These are phyloP conservation scores for Fusarium sacchari DNA, from an alignment of 2,329 filamentous ascomycete species.

Conservation along the genomic window DNA sequence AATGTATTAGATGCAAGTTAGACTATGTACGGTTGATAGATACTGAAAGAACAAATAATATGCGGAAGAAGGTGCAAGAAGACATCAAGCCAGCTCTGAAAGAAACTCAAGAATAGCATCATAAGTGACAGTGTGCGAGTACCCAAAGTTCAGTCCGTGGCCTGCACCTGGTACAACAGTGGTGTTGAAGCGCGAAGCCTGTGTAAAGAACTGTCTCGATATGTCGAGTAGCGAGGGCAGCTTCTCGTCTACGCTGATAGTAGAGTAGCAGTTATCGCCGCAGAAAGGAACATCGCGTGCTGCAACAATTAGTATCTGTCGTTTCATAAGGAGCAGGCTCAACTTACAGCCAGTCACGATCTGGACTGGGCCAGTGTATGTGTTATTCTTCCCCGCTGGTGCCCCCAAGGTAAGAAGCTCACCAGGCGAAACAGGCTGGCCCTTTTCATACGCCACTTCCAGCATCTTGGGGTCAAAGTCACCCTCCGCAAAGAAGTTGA, in stretches of 20 bases:
- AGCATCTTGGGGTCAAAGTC: slow-evolving; percentile 66
- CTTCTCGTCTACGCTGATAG: slow-evolving; percentile 48
- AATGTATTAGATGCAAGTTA: neutral
- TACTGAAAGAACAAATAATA: neutral
- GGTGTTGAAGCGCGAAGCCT: slow-evolving; percentile 60
- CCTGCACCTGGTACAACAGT: slow-evolving; percentile 63
- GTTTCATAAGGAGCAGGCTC: no score
- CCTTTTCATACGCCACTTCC: slow-evolving; percentile 54
- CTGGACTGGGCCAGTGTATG: slow-evolving; percentile 64
- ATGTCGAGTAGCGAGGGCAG: slow-evolving; percentile 56
- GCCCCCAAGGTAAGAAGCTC: slow-evolving; percentile 67
- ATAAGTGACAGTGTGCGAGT: slow-evolving; percentile 49
- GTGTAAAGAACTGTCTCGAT: slow-evolving; percentile 54
- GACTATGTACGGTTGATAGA: neutral
- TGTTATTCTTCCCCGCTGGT: slow-evolving; percentile 46
- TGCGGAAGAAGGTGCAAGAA: neutral
- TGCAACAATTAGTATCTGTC: slow-evolving; percentile 19
- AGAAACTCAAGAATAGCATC: slow-evolving; percentile 53
- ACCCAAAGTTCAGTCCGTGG: slow-evolving; percentile 62
- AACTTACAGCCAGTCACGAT: slow-evolving; percentile 65
- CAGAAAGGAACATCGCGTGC: slow-evolving; percentile 66
- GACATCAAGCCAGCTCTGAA: slow-evolving; percentile 6
- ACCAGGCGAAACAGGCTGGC: slow-evolving; percentile 67
- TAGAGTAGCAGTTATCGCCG: slow-evolving; percentile 67
- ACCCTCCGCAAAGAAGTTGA: slow-evolving; percentile 62